Conservation (phyloP, 2,329 filamentous ascomycete species). For the Sclerotinia borealis region DNA sequence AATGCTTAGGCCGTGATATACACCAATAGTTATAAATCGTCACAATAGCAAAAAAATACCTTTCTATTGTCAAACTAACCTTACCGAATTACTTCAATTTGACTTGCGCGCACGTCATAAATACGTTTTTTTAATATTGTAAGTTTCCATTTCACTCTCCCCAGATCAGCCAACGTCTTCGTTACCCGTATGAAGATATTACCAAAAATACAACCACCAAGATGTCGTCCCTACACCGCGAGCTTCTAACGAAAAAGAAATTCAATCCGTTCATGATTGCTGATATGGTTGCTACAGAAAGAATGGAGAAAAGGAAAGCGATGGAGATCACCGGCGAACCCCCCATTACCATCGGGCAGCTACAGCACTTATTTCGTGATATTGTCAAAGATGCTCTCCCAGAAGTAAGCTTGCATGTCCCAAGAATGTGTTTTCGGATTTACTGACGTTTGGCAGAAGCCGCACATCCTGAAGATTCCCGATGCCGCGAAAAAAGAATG, state of each 20-base stretch:
- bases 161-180: background rate
- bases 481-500: background rate
- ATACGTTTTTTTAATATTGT: background rate
- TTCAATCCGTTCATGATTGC: background rate
- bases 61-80: background rate
- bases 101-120: background rate
- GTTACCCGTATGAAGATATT: background rate
- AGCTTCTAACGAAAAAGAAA: background rate
- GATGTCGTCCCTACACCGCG: background rate
- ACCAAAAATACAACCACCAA: background rate
- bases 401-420: constrained; percentile 6
- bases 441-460: constrained; percentile 5
- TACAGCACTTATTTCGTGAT: background rate
- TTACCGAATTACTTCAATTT: background rate
- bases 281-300: background rate
- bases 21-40: constrained; percentile 15
- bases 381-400: constrained; percentile 9
- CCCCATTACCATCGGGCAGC: background rate
- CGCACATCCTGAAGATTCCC: constrained; percentile 8
- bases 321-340: background rate
- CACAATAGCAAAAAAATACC: constrained; percentile 2
- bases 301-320: constrained; percentile 5
- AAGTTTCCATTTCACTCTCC: background rate
- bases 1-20: constrained; percentile 25
- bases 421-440: background rate